Base-by-base conservation (phyloP, 2,329 filamentous ascomycete species). In the Gaeumannomyces tritici region DNA sequence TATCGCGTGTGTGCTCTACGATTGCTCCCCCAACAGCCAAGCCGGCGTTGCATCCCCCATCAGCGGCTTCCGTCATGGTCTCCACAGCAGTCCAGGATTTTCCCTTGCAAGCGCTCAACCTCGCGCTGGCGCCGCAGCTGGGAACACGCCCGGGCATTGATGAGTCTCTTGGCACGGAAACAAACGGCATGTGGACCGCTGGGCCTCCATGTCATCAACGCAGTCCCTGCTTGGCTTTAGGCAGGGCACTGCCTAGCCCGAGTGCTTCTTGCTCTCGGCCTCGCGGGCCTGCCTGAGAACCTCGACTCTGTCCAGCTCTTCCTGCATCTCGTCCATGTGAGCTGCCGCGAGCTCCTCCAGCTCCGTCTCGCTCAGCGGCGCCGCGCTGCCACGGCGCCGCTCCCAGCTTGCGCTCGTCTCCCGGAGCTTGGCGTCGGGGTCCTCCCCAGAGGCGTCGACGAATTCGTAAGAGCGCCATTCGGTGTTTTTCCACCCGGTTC, bases 401-500 rank as follows among this genome's bases (percentile, higher is more conserved):
- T 71, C 67, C 75, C 78, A 79, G 70, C 81, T 84, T 65, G 75
- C 73, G 15, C 73, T 66, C 11, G 80, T 83, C 73, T 85, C 83
- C 58, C 70, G 68, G 12, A 85, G 67, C 2, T 71, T 70, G 4
- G 80, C 82, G 27, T 79, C 73, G 2, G 74, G 71, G 63, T 87
- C 82, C 24, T 75, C 71, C 61, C 82, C 80, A 0, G 73, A 74
- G 13, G 78, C 71, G 54, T 86, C 80, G 29, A 73, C 78, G 70
- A 91, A 91, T 59, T 79, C 76, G 72, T 87, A 92, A 6, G 85
- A 85, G 63, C 89, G 84, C 71, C 79, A 87, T 74, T 93, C 89
- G 61, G 87, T 87, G 72, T 93, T 93, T 11, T 73, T 70, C 90
- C 89, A 93, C 7, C 84, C 87, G 12, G 89, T 92, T 54, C 87